Conservation (phyloP, 2,329 filamentous ascomycete genomes). For the Seiridium unicorne region DNA sequence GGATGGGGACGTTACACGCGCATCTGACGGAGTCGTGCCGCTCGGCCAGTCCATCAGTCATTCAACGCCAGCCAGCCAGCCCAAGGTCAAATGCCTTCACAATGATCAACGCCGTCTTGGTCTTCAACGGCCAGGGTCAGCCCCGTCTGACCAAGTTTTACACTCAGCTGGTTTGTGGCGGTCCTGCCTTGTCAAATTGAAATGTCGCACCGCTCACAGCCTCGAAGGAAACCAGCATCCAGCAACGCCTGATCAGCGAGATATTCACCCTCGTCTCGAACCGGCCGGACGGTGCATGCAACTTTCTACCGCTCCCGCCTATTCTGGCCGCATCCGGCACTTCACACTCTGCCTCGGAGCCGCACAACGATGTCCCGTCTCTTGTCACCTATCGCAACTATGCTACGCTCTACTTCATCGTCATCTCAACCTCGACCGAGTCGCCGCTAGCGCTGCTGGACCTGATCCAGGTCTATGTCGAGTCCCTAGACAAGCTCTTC, state of each 20-base stretch:
- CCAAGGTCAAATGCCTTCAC: conserved; percentile 16
- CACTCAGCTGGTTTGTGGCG: conserved; percentile 74
- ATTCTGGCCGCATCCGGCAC: conserved; percentile 63
- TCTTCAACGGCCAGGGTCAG: conserved; percentile 98
- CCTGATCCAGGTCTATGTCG: conserved; percentile 96
- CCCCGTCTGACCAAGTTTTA: conserved; percentile 98
- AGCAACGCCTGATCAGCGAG: conserved; percentile 94
- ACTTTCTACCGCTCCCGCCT: conserved; percentile 83
- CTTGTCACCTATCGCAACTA: conserved; percentile 98
- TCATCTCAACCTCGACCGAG: conserved; percentile 95
- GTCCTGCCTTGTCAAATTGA: not conserved
- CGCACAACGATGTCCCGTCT: conserved; percentile 84
- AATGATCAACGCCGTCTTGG: conserved; percentile 98
- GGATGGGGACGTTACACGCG: not conserved
- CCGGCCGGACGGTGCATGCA: conserved; percentile 88
- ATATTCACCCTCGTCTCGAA: conserved; percentile 96
- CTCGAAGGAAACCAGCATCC: conserved; percentile 86
- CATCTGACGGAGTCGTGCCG: too few relatives aligned
- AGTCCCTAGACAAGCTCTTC: conserved; percentile 90
- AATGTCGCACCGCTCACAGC: not conserved
- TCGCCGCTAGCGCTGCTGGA: conserved; percentile 94
- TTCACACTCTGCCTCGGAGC: conserved; percentile 62
- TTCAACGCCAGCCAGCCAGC: not conserved
- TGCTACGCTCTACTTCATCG: conserved; percentile 96
- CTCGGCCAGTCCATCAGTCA: too few relatives aligned